Conservation (phyloP, 2,329 filamentous ascomycete genomes). For the Aspergillus sp. region DNA sequence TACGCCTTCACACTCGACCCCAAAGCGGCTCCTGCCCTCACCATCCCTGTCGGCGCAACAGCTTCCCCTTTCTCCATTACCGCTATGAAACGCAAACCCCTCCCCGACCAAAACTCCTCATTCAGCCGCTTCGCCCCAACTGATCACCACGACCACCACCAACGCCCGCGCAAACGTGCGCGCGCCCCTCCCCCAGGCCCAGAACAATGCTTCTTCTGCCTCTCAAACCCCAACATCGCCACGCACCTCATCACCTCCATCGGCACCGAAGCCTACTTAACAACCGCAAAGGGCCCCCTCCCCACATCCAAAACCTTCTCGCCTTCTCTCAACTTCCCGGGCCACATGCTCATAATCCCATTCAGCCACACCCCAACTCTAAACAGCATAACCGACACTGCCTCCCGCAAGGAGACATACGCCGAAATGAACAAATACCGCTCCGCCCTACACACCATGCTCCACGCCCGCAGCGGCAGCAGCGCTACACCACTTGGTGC, state of each 20-base stretch:
- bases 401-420: conserved; percentile 63
- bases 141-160: conserved; percentile 41
- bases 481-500: conserved; percentile 64
- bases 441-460: conserved; percentile 76
- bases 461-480: conserved; percentile 53
- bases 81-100: conserved; percentile 62
- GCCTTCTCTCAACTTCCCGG: conserved; percentile 72
- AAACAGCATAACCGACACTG: conserved; percentile 64
- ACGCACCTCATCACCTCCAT: conserved; percentile 90
- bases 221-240: conserved; percentile 82
- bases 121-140: conserved; percentile 44
- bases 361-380: conserved; percentile 80
- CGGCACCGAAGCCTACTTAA: conserved; percentile 83
- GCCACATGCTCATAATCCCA: conserved; percentile 90
- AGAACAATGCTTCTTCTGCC: conserved; percentile 90
- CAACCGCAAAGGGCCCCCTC: conserved; percentile 88
- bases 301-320: conserved; percentile 70
- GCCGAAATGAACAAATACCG: conserved; percentile 85
- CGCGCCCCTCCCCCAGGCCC: conserved; percentile 63
- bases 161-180: conserved; percentile 46
- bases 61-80: conserved; percentile 65
- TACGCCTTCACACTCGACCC: conserved; percentile 70
- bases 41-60: conserved; percentile 73
- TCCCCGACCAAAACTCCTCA: conserved; percentile 41
- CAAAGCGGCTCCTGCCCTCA: conserved; percentile 61